Evolutionary conservation across 2,329 filamentous ascomycete species (phyloP).

Genomic region (Biscogniauxia sp.): DNA sequence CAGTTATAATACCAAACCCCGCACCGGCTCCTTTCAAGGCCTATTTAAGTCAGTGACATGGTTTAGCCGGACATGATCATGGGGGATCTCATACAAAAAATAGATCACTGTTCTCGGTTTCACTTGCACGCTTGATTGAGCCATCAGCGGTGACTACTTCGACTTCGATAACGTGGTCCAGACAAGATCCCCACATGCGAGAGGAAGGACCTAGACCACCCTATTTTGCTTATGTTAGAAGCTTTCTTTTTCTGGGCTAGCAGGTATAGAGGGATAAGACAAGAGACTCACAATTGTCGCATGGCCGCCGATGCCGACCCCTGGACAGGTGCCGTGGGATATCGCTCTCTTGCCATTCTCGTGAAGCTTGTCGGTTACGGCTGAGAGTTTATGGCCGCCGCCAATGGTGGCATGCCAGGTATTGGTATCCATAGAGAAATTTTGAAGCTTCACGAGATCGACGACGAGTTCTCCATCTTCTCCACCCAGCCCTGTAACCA

Average conservation of each 20-base stretch:
- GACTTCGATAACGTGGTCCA: conserved; percentile 55
- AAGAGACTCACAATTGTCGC: conserved; percentile 48
- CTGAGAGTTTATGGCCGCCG: conserved; percentile 49
- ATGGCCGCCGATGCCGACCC: conserved; percentile 58
- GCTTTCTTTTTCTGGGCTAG: conserved; percentile 1
- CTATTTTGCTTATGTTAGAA: conserved; percentile 30
- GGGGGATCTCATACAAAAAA: conserved; percentile 43
- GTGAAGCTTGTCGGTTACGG: conserved; percentile 50
- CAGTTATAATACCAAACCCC: conserved; percentile 56
- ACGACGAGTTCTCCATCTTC: conserved; percentile 50
- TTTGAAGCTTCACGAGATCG: conserved; percentile 52
- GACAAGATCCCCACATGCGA: conserved; percentile 55
- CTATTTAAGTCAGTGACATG: conserved; percentile 21
- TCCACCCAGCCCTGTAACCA: conserved; percentile 43
- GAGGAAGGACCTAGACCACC: conserved; percentile 58
- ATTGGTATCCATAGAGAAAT: conserved; percentile 50
- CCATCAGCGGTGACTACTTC: conserved; percentile 58
- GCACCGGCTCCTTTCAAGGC: conserved; percentile 56
- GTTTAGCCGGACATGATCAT: background rate
- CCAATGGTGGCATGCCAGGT: conserved; percentile 57
- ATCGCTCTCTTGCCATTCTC: conserved; percentile 54
- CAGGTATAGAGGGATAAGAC: background rate
- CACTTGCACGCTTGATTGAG: conserved; percentile 46
- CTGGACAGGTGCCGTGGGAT: conserved; percentile 58
- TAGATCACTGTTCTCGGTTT: conserved; percentile 48